Evolutionary conservation across 345 rosid genomes (phyloP), one percentile per base, ranked within the genome.

Genomic region (Brassica juncea): DNA sequence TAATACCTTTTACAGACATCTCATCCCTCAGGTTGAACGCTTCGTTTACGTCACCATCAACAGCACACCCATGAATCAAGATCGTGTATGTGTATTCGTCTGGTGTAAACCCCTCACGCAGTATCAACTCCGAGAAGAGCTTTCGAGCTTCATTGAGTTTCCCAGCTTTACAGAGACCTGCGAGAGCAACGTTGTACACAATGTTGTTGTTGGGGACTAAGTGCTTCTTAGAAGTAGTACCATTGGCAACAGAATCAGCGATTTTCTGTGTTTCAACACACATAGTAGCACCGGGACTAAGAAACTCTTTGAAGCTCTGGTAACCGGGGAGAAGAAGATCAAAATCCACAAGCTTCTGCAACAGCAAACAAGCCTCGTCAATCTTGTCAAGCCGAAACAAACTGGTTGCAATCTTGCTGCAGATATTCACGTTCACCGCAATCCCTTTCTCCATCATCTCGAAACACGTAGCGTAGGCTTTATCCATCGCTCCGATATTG

Each of bases 161-260:
- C 49, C 90, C 88, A 67, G 92, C 87, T 84, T 84, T 89, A 81
- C 92, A 89, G 34, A 91, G 81, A 61, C 92, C 94, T n/a, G 87
- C 83, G 16, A 91, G 80, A 47, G 88, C 90, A 77, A 91, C 83
- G 77, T 90, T 90, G 82, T 89, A 87, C 62, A 89, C 84, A 73
- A 91, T 84, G 66, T 81, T 86, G 66, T 81, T 86, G 78, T 80
- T 88, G 68, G 91, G 86, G 19, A 82, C 75, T 84, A 84, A 82
- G 70, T 82, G 81, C 59, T 71, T 81, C 77, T 74, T 81, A 63
- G 83, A 83, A 42, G 15, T 16, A 42, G 15, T 27, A 77, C 76
- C 85, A 55, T 47, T 77, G 68, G 82, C 86, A 4, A 87, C 70
- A 70, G 86, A 81, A 42, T 78, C 83, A 8, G 85, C 85, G 52